Base-by-base conservation (phyloP, 805 yeast genomes). In the Candida nonsorbophila region DNA sequence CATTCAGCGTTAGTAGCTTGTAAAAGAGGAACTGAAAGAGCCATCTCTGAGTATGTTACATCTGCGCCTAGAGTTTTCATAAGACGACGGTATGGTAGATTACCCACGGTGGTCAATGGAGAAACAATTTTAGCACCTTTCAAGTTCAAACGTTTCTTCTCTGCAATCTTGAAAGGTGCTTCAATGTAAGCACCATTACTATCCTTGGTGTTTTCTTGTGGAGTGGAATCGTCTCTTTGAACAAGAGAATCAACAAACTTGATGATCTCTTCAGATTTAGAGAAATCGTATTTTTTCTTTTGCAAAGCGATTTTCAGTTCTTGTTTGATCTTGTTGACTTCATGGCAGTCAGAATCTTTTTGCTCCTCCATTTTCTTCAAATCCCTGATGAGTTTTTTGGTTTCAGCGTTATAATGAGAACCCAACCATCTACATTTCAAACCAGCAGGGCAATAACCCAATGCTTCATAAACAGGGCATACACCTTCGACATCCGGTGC, bases 21-120 rank as follows among this genome's bases (percentile, higher is more conserved):
- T 15, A 92, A 61, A 30, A 92, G 62, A 1, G 97, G 97, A 29
- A 84, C 61, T 2, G 84, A 64, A 20, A 92, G 66, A 0, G 97
- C 97, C 98, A 92, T 92, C 60, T 92, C 99, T 22, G 88, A 74
- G 52, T 84, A 92, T 0, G 98, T 92, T 11, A 87, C 72, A 46
- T 92, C 97, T 8, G 95, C 95, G 11, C 97, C 97, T 19, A 86
- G 56, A 1, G 80, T 70, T 47, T 79, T 82, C 96, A 92, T 88
- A 36, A 92, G 68, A 44, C 97, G 72, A 55, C 99, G 80, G 60
- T 76, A 92, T 10, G 99, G 98, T 45, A 92, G 67, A 56, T 92
- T 92, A 14, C 99, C 99, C 5, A 92, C 98, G 0, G 99, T 92
- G 19, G 99, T 94, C 38, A 92, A 69, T 2, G 99, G 99, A 2